Percentiles rank a stretch among this genome's conserved stretches.
Evolutionary conservation across 257 asterid genomes (phyloP).

Genomic region (Primulina eburnea): DNA sequence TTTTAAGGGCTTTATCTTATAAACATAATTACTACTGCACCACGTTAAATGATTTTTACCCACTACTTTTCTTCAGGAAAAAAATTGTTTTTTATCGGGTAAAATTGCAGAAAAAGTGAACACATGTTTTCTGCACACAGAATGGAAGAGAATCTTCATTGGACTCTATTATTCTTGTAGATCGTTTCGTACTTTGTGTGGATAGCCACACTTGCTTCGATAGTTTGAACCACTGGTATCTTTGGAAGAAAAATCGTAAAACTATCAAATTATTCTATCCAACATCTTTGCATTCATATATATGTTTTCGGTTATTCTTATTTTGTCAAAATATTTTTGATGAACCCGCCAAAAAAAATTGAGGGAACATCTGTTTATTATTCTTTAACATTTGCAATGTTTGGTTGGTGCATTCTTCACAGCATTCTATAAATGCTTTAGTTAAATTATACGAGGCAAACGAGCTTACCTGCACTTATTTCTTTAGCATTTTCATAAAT

Average conservation of each 20-base stretch:
- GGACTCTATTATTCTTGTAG: not conserved
- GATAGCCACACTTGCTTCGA: not conserved
- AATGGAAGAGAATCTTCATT: constrained; percentile 5
- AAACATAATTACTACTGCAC: not conserved
- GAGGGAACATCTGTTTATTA: not conserved
- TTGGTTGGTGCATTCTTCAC: not conserved
- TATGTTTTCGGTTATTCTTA: not conserved
- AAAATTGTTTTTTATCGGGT: not conserved
- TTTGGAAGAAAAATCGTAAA: not conserved
- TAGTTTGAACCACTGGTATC: not conserved
- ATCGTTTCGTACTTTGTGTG: not conserved
- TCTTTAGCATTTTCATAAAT: not conserved
- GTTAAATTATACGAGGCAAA: not conserved
- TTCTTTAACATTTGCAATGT: not conserved
- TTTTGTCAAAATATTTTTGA: too few species aligned
- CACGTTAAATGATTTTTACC: not conserved
- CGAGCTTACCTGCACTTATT: not conserved
- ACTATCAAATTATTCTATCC: not conserved
- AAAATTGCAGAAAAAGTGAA: constrained; percentile 5
- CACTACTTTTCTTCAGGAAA: constrained; percentile 7
- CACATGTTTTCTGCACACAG: not conserved
- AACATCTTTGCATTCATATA: not conserved
- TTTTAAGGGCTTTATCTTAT: not conserved
- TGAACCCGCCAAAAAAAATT: not conserved
- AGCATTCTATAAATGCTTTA: not conserved